Conservation (phyloP, 805 yeast species). For the Schizosaccharomyces pombe region DNA sequence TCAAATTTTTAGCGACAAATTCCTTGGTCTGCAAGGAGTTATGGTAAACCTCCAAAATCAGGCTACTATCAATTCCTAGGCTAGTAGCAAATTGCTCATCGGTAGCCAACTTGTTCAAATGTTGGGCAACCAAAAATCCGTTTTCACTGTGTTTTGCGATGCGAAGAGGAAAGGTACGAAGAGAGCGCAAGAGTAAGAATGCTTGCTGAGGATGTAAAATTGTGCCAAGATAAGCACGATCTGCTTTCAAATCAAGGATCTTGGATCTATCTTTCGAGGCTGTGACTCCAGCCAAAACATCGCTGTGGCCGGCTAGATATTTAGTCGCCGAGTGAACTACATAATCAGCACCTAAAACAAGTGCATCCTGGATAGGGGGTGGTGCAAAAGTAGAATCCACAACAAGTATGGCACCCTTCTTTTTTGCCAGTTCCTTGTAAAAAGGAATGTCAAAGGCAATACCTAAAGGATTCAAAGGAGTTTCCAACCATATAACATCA, state of each 20-base stretch:
- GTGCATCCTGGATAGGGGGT: conserved; percentile 67
- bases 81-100: background rate
- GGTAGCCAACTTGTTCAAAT: conserved; percentile 19
- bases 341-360: conserved; percentile 61
- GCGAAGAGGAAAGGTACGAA: conserved; percentile 60
- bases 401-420: conserved; percentile 44
- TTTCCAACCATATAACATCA: conserved; percentile 63
- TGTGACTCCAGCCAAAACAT: conserved; percentile 59
- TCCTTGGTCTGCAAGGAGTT: conserved; percentile 55
- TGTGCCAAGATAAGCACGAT: conserved; percentile 54
- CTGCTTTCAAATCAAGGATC: conserved; percentile 27
- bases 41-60: conserved; percentile 33
- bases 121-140: conserved; percentile 38
- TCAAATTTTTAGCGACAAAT: conserved; percentile 41
- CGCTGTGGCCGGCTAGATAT: conserved; percentile 90
- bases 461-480: conserved; percentile 77
- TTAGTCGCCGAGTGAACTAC: conserved; percentile 88
- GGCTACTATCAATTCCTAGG: background rate
- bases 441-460: conserved; percentile 34
- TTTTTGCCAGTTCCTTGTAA: conserved; percentile 50
- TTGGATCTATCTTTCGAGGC: conserved; percentile 34
- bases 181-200: conserved; percentile 48
- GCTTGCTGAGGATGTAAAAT: conserved; percentile 59
- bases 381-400: conserved; percentile 89
- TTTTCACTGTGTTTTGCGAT: conserved; percentile 39